Evolutionary conservation across 1,139 yeast species (phyloP), one percentile per base, ranked within the genome.

Genomic region (Saccharomycopsis hybrid): DNA sequence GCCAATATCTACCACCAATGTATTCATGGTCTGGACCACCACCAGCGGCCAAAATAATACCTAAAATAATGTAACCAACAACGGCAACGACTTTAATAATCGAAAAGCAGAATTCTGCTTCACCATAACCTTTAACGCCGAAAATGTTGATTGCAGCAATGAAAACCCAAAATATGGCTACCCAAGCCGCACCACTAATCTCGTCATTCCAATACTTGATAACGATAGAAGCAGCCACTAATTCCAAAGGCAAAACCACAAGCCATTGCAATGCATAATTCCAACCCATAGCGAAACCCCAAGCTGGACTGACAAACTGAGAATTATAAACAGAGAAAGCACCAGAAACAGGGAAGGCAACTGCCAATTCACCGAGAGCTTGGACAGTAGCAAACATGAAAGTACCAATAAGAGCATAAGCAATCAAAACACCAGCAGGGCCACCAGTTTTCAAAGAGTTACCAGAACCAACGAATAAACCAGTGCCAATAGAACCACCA

Each of bases 401-500:
- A 27, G 69, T 59, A 54, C 77, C 74, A 41, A 73, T 67, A 33
- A 74, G 58, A 53, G 65, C 60, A 77, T 81, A 80, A 27, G 76
- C 80, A 52, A 82, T 75, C 33, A 82, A 68, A 43, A 80, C 62
- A 45, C 81, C 72, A 2, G 81, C 88, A 11, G 92, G 90, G 42
- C 92, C 92, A 62, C 86, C 85, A 24, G 72, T 68, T 52, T 68
- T 66, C 56, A 83, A 69, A 7, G 87, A 82, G 55, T 73, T 70
- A 55, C 89, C 89, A 33, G 80, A 71, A 62, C 85, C 85, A 42
- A 82, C 78, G 59, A 57, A 74, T 74, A 66, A 66, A 66, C 74
- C 73, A 3, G 73, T 85, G 66, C 96, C 95, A 56, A 87, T 85
- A 49, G 88, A 76, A 56, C 95, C 95, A 62, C 95, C 95, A 59